Conservation (phyloP, 2,329 filamentous ascomycete genomes). For the Pseudogymnoascus sp. region DNA sequence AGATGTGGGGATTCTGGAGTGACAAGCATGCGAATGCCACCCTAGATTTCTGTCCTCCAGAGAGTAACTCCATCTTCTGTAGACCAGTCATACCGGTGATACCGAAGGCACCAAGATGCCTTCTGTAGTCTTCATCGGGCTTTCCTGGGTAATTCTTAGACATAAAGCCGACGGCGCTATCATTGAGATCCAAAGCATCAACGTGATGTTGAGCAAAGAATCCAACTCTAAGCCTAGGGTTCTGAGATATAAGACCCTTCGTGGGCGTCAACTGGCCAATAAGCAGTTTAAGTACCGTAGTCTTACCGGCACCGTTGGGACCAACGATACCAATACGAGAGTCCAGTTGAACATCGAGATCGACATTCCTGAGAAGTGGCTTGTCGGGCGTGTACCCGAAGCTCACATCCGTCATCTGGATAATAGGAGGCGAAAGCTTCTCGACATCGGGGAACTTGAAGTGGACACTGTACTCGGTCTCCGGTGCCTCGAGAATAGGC, state of each 20-base stretch:
- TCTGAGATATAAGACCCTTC: constrained; percentile 74
- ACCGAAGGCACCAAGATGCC: constrained; percentile 83
- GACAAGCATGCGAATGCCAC: constrained; percentile 97
- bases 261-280: constrained; percentile 75
- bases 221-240: constrained; percentile 81
- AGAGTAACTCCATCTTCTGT: constrained; percentile 89
- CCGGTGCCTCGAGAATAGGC: constrained; percentile 82
- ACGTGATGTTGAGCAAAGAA: constrained; percentile 99
- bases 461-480: constrained; percentile 90
- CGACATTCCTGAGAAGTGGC: constrained; percentile 73
- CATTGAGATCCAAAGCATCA: constrained; percentile 83
- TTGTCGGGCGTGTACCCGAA: constrained; percentile 84
- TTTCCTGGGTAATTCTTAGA: constrained; percentile 81
- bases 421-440: constrained; percentile 93
- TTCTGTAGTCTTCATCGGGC: constrained; percentile 92
- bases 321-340: constrained; percentile 98
- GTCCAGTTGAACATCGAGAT: constrained; percentile 94
- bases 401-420: constrained; percentile 88
- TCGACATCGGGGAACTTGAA: constrained; percentile 98
- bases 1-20: constrained; percentile 87
- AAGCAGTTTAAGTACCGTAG: constrained; percentile 94
- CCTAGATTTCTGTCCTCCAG: constrained; percentile 95
- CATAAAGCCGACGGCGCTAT: constrained; percentile 93
- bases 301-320: constrained; percentile 97
- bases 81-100: constrained; percentile 92